Conservation (phyloP, 306 rosid species). For the Begonia loranthoides region DNA sequence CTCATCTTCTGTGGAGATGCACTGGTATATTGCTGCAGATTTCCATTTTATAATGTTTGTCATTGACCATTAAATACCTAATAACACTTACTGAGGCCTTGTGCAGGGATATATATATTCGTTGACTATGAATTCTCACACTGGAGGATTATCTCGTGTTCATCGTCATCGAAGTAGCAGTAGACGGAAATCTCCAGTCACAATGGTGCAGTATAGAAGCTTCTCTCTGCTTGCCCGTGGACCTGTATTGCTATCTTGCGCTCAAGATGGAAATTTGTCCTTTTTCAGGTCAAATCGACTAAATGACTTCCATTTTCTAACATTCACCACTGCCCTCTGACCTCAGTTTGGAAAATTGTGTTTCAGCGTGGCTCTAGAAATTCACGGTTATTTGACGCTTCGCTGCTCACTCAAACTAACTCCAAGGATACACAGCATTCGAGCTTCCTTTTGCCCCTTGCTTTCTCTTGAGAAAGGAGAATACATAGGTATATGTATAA, state of each 20-base stretch:
- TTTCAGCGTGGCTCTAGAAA: conserved; percentile 74
- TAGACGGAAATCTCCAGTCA: conserved; percentile 65
- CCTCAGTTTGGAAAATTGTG: conserved; percentile 10
- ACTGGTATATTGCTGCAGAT: conserved; percentile 32
- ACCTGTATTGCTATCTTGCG: conserved; percentile 82
- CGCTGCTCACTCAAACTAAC: conserved; percentile 86
- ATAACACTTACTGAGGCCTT: conserved; percentile 18
- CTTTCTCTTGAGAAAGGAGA: conserved; percentile 98
- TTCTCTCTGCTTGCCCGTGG: conserved; percentile 85
- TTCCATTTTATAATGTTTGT: conserved; percentile 8
- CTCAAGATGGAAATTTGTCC: conserved; percentile 82
- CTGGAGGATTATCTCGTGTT: conserved; percentile 75
- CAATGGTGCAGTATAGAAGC: conserved; percentile 81
- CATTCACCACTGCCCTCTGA: conserved; percentile 14
- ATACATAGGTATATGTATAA: conserved; percentile 41
- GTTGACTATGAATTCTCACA: conserved; percentile 71
- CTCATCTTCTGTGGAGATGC: conserved; percentile 83
- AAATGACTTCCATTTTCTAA: conserved; percentile 5
- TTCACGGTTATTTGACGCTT: conserved; percentile 87
- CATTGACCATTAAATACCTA: conserved; percentile 11
- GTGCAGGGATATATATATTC: conserved; percentile 83
- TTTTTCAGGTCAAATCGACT: conserved; percentile 64
- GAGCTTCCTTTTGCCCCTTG: conserved; percentile 87
- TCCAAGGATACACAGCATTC: conserved; percentile 75
- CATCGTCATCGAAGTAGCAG: conserved; percentile 64